Percentiles rank a stretch among this genome's conserved stretches.
Conservation (phyloP, 2,329 filamentous ascomycete genomes). For the Aspergillus alliaceus region DNA sequence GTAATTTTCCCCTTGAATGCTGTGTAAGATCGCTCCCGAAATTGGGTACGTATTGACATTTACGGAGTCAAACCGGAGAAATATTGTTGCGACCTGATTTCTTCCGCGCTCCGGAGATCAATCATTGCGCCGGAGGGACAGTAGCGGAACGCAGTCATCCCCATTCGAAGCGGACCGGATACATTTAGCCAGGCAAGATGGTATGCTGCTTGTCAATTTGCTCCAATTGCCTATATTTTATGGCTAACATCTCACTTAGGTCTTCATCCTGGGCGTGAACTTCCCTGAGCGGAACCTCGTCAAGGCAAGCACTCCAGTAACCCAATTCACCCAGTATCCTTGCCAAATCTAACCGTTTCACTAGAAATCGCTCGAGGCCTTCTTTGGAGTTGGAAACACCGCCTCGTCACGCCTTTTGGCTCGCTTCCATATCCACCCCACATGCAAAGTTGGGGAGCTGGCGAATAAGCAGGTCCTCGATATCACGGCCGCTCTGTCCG, state of each 20-base stretch:
- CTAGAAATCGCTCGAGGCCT: conserved; percentile 66
- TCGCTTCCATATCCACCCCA: conserved; percentile 83
- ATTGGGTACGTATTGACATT: conserved; percentile 1
- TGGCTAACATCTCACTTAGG: conserved; percentile 50
- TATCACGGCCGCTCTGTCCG: conserved; percentile 79
- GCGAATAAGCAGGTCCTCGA: conserved; percentile 74
- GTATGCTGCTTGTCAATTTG: conserved; percentile 17
- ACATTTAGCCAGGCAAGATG: conserved; percentile 28
- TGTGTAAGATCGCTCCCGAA: background rate
- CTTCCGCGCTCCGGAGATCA: conserved; percentile 25
- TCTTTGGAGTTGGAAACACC: conserved; percentile 79
- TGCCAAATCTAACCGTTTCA: background rate
- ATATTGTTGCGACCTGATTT: conserved; percentile 35
- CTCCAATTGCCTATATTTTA: background rate
- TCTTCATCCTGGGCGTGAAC: conserved; percentile 82
- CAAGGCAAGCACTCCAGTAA: conserved; percentile 58
- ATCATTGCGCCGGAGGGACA: conserved; percentile 3
- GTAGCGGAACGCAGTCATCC: background rate
- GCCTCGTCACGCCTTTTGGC: conserved; percentile 76
- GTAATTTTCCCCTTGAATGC: conserved; percentile 10
- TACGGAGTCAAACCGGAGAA: conserved; percentile 27
- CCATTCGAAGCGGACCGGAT: background rate
- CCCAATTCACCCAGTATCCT: conserved; percentile 6
- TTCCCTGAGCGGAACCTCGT: conserved; percentile 83
- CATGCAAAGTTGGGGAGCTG: conserved; percentile 73